These are phyloP conservation scores for Dothistroma pini DNA, from an alignment of 2,329 filamentous ascomycete species.

Conservation along the genomic window DNA sequence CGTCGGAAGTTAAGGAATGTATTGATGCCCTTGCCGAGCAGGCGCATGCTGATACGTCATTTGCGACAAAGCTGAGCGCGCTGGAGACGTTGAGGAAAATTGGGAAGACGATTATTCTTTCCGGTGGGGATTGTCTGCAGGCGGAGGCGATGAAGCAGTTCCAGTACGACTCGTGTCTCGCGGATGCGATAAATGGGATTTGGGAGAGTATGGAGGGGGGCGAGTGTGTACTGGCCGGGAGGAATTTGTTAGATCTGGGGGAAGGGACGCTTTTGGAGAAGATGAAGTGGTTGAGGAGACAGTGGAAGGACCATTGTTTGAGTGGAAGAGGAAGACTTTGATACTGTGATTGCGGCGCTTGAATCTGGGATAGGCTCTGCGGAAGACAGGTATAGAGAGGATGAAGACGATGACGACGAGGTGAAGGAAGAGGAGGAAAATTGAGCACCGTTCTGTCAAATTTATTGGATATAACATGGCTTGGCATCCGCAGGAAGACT, in stretches of 20 bases:
- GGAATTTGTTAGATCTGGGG: conserved; percentile 7
- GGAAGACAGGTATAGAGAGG: too few relatives aligned
- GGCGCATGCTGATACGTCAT: conserved; percentile 1
- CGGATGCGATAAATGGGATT: background rate
- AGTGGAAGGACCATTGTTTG: background rate
- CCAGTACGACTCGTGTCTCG: background rate
- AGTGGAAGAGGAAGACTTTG: background rate
- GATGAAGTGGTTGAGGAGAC: conserved; percentile 7
- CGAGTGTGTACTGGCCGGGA: background rate
- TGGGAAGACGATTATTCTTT: conserved; percentile 9
- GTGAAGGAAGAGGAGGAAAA: too few relatives aligned
- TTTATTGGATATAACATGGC: too few relatives aligned
- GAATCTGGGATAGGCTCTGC: background rate
- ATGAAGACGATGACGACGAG: too few relatives aligned
- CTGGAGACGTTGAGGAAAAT: conserved; percentile 11
- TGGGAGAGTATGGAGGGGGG: conserved; percentile 3
- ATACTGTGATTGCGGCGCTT: background rate
- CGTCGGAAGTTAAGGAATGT: conserved; percentile 5
- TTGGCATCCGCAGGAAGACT: background rate
- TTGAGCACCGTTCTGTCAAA: too few relatives aligned
- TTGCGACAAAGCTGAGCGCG: conserved; percentile 8
- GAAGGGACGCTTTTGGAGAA: conserved; percentile 10
- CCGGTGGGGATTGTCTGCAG: conserved; percentile 1
- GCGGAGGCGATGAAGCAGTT: conserved; percentile 10
- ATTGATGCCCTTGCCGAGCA: conserved; percentile 3